Percentiles rank a stretch among this genome's conserved stretches.
These are phyloP conservation scores for Schizosaccharomyces octosporus DNA, from an alignment of 805 yeast species.

Conservation along the genomic window DNA sequence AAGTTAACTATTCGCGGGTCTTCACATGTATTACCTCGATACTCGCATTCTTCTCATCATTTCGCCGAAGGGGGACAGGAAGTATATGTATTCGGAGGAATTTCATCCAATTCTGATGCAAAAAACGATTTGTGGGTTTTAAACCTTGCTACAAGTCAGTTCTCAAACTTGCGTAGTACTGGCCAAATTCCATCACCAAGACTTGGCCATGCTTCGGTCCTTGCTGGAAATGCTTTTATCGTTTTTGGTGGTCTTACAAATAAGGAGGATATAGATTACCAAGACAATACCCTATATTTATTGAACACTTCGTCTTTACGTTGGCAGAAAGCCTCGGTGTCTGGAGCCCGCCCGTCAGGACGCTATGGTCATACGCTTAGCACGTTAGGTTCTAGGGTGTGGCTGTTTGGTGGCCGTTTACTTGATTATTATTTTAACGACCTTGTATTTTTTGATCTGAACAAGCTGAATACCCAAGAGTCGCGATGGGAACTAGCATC, in stretches of 20 bases:
- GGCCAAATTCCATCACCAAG: slow-evolving; percentile 81
- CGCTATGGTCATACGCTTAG: slow-evolving; percentile 87
- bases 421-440: slow-evolving; percentile 66
- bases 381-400: slow-evolving; percentile 37
- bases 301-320: slow-evolving; percentile 54
- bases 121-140: slow-evolving; percentile 91
- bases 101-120: slow-evolving; percentile 45
- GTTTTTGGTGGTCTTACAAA: slow-evolving; percentile 89
- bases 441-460: slow-evolving; percentile 62
- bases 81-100: slow-evolving; percentile 78
- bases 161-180: slow-evolving; percentile 32
- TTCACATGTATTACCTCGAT: slow-evolving; percentile 60
- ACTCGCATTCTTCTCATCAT: slow-evolving; percentile 57
- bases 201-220: slow-evolving; percentile 80
- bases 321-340: slow-evolving; percentile 58
- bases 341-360: slow-evolving; percentile 61
- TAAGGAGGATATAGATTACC: slow-evolving; percentile 12
- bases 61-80: slow-evolving; percentile 58
- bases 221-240: slow-evolving; percentile 85
- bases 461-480: slow-evolving; percentile 51
- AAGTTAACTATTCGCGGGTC: slow-evolving; percentile 15
- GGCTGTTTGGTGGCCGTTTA: slow-evolving; percentile 84
- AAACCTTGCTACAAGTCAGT: slow-evolving; percentile 23
- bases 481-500: slow-evolving; percentile 62
- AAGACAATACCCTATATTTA: slow-evolving; percentile 75